Conservation (phyloP, 306 rosid species). For the Gastrolobium villosum region DNA sequence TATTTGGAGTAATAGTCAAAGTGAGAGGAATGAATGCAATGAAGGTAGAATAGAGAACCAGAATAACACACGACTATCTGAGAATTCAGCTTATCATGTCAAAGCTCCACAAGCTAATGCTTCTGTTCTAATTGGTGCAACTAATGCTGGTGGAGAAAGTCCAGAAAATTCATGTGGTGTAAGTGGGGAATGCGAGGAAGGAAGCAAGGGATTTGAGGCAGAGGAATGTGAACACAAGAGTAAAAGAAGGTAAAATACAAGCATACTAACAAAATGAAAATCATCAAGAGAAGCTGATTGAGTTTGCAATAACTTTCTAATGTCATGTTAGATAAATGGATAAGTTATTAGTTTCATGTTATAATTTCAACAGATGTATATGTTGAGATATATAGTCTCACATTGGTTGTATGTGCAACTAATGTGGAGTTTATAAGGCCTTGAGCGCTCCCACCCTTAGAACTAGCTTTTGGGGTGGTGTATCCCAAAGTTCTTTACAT, state of each 20-base stretch:
- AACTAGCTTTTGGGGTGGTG: too few relatives aligned
- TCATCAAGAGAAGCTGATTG: too few relatives aligned
- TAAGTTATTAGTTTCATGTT: not conserved
- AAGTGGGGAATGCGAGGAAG: slow-evolving; percentile 78
- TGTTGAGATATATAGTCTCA: too few relatives aligned
- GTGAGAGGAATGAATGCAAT: slow-evolving; percentile 64
- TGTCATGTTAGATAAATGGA: slow-evolving; percentile 16
- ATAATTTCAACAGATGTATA: not conserved
- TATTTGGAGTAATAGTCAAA: slow-evolving; percentile 52
- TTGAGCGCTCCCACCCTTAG: too few relatives aligned
- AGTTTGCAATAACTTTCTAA: slow-evolving; percentile 1
- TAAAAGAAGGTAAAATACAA: slow-evolving; percentile 70
- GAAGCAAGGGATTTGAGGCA: slow-evolving; percentile 68
- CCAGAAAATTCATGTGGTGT: slow-evolving; percentile 69
- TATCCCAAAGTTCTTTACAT: too few relatives aligned
- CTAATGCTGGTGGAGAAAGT: slow-evolving; percentile 55
- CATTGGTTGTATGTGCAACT: too few relatives aligned
- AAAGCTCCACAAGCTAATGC: slow-evolving; percentile 52
- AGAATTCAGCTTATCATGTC: slow-evolving; percentile 52
- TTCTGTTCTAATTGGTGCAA: slow-evolving; percentile 49
- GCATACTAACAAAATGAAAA: too few relatives aligned
- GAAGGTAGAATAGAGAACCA: slow-evolving; percentile 67
- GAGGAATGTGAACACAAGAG: slow-evolving; percentile 67
- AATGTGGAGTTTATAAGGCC: too few relatives aligned
- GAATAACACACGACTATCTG: slow-evolving; percentile 51